Conservation (phyloP, 257 asterid species). For the Ocimum tenuiflorum region DNA sequence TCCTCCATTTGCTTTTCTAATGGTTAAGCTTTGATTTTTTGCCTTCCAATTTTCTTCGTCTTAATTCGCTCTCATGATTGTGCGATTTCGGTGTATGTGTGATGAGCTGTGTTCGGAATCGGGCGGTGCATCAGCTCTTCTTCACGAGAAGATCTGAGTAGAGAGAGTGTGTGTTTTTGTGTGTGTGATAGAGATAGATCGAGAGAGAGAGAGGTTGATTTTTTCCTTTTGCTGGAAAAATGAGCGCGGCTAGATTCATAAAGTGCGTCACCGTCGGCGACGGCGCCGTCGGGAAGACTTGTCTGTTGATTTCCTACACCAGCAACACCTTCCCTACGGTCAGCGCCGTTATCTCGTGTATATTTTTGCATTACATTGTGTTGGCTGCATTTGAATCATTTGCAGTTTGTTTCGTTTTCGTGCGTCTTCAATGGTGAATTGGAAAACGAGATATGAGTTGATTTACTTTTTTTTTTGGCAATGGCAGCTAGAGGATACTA, state of each 20-base stretch:
- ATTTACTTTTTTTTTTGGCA: neutral
- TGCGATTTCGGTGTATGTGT: neutral
- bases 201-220: neutral
- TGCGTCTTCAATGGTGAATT: neutral
- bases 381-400: neutral
- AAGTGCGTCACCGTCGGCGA: slow-evolving; percentile 68
- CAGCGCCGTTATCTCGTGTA: neutral
- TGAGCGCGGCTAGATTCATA: slow-evolving; percentile 67
- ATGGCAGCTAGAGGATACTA: no score
- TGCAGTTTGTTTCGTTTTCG: neutral
- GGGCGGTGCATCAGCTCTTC: slow-evolving; percentile 40
- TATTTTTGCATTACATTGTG: neutral
- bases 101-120: slow-evolving; percentile 17
- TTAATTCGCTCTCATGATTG: slow-evolving; percentile 1
- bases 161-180: neutral
- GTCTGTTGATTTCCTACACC: slow-evolving; percentile 59
- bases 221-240: slow-evolving; percentile 21
- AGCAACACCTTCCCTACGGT: slow-evolving; percentile 88
- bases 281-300: slow-evolving; percentile 66
- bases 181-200: no score
- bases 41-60: neutral
- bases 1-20: no score
- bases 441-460: neutral
- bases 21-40: slow-evolving; percentile 23
- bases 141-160: slow-evolving; percentile 45